Evolutionary conservation across 2,329 filamentous ascomycete genomes (phyloP).

Genomic region (Fusarium sp.): DNA sequence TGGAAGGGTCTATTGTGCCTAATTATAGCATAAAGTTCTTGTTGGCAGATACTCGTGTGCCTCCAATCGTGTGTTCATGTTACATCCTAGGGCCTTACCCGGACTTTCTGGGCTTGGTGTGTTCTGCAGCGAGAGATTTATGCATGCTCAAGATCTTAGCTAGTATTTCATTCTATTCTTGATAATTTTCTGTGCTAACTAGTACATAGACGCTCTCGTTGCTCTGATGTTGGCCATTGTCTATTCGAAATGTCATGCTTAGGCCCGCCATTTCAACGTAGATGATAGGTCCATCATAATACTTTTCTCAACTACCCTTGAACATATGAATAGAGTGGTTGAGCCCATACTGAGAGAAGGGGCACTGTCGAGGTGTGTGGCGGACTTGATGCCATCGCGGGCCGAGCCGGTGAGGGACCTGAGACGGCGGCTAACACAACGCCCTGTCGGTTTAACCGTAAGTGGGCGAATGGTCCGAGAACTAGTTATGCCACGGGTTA

Average conservation of each 20-base stretch:
- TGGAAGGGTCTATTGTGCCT: too few species aligned
- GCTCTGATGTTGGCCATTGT: background rate
- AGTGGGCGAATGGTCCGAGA: background rate
- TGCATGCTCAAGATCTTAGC: background rate
- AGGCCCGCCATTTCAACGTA: background rate
- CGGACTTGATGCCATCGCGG: background rate
- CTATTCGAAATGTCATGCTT: background rate
- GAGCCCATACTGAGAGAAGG: background rate
- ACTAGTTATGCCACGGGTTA: background rate
- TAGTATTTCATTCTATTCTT: background rate
- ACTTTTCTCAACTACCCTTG: rapidly evolving
- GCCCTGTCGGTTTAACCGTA: background rate
- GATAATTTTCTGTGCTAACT: background rate
- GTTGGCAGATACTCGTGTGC: too few species aligned
- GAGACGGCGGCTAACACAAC: background rate
- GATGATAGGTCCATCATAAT: background rate
- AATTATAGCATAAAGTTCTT: too few species aligned
- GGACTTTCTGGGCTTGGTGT: background rate
- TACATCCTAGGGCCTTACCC: too few species aligned
- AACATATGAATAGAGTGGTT: background rate
- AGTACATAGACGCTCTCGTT: background rate
- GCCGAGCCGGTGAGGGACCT: background rate
- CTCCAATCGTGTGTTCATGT: too few species aligned
- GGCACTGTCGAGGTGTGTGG: background rate
- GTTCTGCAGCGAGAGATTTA: background rate